phyloP scores from a whole-genome alignment of 441 rosid species.

The Pelargonium myrrhifolium region DNA sequence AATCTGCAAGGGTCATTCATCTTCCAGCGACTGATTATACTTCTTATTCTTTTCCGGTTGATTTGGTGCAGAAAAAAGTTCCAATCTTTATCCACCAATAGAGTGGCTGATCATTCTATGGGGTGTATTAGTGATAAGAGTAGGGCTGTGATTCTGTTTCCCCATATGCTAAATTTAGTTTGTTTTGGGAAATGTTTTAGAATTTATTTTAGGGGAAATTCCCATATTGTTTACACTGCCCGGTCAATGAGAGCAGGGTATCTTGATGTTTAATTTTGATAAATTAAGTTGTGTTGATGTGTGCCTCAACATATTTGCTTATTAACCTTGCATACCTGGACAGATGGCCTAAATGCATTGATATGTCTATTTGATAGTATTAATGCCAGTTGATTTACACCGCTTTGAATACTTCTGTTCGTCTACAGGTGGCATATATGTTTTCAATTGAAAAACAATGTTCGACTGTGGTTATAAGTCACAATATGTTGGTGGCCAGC shows the following conservation, averaged over 20 bases:
- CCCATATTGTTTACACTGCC: background rate
- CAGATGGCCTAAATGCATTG: background rate
- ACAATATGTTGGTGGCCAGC: conserved; percentile 57
- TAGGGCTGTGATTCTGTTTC: too few relatives aligned
- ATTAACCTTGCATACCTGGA: background rate
- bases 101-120: background rate
- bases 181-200: too few relatives aligned
- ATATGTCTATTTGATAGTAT: background rate
- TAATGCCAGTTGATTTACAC: background rate
- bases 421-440: conserved; percentile 44
- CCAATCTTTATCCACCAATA: background rate
- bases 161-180: too few relatives aligned
- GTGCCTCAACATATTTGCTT: background rate
- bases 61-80: too few relatives aligned
- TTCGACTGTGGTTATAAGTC: conserved; percentile 58
- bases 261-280: background rate
- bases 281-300: background rate
- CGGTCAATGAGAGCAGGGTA: background rate
- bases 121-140: too few relatives aligned
- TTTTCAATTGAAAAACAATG: conserved; percentile 46
- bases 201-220: too few relatives aligned
- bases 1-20: background rate
- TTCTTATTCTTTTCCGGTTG: too few relatives aligned
- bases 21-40: background rate
- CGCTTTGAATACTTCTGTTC: conserved; percentile 9